Conservation (phyloP, 257 asterid species). For the Solanum gandarillasii region DNA sequence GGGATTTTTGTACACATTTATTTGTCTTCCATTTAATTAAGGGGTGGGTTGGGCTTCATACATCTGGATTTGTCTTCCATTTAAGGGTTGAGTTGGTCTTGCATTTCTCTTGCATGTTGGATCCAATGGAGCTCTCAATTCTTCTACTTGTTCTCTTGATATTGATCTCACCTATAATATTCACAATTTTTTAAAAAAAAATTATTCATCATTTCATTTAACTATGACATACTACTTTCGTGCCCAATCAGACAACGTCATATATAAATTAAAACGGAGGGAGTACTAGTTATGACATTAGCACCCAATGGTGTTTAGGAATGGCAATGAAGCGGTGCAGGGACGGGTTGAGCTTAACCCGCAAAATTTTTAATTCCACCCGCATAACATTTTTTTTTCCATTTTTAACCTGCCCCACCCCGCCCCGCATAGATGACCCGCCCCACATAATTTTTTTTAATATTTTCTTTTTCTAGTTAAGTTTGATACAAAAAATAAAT, state of each 20-base stretch:
- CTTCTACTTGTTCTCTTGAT: conserved; percentile 35
- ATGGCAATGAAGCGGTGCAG: too few relatives aligned
- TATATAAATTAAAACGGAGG: not conserved
- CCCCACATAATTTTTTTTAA: too few relatives aligned
- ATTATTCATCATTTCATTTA: not conserved
- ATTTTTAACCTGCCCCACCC: too few relatives aligned
- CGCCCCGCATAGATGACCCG: too few relatives aligned
- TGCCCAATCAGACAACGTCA: not conserved
- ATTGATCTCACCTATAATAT: conserved; percentile 31
- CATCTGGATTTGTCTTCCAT: conserved; percentile 40
- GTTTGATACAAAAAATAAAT: too few relatives aligned
- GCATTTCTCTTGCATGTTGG: conserved; percentile 53
- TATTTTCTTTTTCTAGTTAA: too few relatives aligned
- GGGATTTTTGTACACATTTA: not conserved
- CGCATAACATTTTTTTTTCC: too few relatives aligned
- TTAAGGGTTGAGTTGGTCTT: conserved; percentile 50
- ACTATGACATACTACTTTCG: not conserved
- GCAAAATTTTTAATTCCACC: rapidly evolving
- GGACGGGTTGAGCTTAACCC: rapidly evolving
- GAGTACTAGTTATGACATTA: not conserved
- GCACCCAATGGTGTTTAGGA: not conserved
- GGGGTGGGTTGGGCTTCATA: conserved; percentile 5
- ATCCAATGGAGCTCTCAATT: conserved; percentile 48
- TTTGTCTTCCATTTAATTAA: conserved; percentile 14
- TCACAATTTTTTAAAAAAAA: not conserved